Evolutionary conservation across 177 flowering plant species (phyloP), one percentile per base, ranked within the genome.

Genomic region (Vitis hybrid): DNA sequence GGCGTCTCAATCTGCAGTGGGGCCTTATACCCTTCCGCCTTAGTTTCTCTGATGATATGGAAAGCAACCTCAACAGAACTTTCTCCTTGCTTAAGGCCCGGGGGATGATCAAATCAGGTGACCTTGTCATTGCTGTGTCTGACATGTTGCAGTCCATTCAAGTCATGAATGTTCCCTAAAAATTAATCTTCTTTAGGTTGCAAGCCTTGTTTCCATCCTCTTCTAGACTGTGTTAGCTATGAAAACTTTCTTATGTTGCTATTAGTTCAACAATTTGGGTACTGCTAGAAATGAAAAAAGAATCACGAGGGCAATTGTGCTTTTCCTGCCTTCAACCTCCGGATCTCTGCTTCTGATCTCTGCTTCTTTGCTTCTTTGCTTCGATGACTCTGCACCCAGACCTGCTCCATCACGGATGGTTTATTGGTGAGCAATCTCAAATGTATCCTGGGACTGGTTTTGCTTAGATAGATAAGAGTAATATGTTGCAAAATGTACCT

Each of bases 141-240:
- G 97, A 94, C 81, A 89, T 91, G 90, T 74, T 94, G 80, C 98
- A 94, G 68, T 94, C 98, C 65, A 89, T 94, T 78, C 98, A 94
- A 84, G 97, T 94, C 24, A 91, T 94, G 94, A 93, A 91, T 78
- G 97, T 94, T 21, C 98, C 98, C 15, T 94, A 66, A 84, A 73
- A 54, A 53, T 8, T 61, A 7, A 27, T 15, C 13, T n/a, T 30
- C 54, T 21, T n/a, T 9, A 20, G 49, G 48, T 21, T n/a, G 59
- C 56, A 41, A 32, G 52, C 58, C 12, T 24, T 24, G 58, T 17
- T 30, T 48, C 3, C 58, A 14, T 48, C 8, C 12, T 10, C 57
- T 55, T 70, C 17, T 27, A 49, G 62, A 35, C 53, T 58, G 2
- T 63, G 64, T 14, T 60, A 21, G 32, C 41, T 54, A 14, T 61